phyloP scores from a whole-genome alignment of 2,329 filamentous ascomycete species.

The Trichoderma koningii region DNA sequence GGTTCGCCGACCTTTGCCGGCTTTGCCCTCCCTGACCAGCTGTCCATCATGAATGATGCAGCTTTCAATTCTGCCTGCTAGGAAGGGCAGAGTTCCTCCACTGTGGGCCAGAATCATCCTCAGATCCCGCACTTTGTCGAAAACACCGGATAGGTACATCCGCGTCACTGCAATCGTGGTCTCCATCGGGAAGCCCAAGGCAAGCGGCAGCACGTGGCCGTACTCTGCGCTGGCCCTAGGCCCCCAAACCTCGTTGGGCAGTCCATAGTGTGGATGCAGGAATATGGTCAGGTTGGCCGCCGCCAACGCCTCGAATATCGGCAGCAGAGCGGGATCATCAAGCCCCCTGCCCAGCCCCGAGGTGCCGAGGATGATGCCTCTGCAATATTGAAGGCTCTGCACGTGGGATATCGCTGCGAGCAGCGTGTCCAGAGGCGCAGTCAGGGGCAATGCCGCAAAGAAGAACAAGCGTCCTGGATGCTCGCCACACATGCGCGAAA shows the following conservation, averaged over 20 bases:
- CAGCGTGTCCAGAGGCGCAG: slow-evolving; percentile 63
- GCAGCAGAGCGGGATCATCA: slow-evolving; percentile 73
- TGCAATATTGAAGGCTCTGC: slow-evolving; percentile 63
- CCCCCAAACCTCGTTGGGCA: slow-evolving; percentile 79
- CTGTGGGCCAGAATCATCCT: slow-evolving; percentile 82
- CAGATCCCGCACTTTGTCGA: slow-evolving; percentile 70
- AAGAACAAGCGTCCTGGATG: slow-evolving; percentile 73
- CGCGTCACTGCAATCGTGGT: slow-evolving; percentile 87
- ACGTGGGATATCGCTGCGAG: slow-evolving; percentile 67
- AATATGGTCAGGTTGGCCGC: slow-evolving; percentile 69
- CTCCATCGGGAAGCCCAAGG: slow-evolving; percentile 86
- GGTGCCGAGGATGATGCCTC: slow-evolving; percentile 88
- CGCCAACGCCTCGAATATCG: slow-evolving; percentile 71
- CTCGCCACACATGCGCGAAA: slow-evolving; percentile 68
- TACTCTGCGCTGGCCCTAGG: slow-evolving; percentile 67
- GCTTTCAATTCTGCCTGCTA: slow-evolving; percentile 85
- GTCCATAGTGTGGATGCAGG: slow-evolving; percentile 88
- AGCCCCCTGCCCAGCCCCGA: slow-evolving; percentile 77
- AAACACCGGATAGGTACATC: slow-evolving; percentile 85
- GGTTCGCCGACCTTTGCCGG: slow-evolving; percentile 50
- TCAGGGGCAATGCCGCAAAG: slow-evolving; percentile 80
- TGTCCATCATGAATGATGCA: slow-evolving; percentile 83
- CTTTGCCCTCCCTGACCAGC: slow-evolving; percentile 64
- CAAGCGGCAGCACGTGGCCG: slow-evolving; percentile 83
- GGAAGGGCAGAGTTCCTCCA: slow-evolving; percentile 83